These are phyloP conservation scores for Amylostereum chailletii DNA, from an alignment of 1,284 basidiomycete genomes.

Conservation along the genomic window DNA sequence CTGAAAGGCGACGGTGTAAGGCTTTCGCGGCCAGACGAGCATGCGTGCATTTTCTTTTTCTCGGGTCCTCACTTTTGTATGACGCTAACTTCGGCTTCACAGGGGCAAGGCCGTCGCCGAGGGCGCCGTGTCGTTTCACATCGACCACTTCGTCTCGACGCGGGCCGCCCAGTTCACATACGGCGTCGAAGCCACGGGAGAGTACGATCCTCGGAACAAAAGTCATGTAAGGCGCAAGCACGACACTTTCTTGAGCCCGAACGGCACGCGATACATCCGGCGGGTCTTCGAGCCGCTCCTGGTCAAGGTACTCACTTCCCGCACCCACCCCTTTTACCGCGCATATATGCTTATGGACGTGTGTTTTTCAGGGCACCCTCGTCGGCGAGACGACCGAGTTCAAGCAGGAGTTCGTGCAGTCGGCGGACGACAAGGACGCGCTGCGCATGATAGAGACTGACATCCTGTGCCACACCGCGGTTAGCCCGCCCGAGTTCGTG, in stretches of 20 bases:
- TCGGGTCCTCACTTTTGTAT: background rate
- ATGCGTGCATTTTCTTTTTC: constrained; percentile 23
- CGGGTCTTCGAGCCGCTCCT: background rate
- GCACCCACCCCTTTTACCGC: too few species aligned
- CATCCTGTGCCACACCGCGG: background rate
- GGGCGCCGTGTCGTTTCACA: constrained; percentile 42
- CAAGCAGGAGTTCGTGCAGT: background rate
- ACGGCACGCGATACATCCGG: background rate
- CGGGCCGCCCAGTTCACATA: constrained; percentile 37
- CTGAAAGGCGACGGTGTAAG: constrained; percentile 21
- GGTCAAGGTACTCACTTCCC: background rate
- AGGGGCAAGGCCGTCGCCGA: constrained; percentile 47
- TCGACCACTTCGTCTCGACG: constrained; percentile 39
- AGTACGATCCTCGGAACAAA: background rate
- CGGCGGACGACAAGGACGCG: background rate
- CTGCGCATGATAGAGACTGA: background rate
- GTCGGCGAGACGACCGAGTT: background rate
- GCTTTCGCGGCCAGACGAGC: constrained; percentile 29
- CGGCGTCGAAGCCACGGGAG: background rate
- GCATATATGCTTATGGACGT: background rate
- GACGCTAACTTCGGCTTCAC: background rate
- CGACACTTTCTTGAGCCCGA: background rate
- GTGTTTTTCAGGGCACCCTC: background rate
- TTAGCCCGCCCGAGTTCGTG: background rate
- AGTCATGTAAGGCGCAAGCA: background rate